These are phyloP conservation scores for Anastatica hierochuntica DNA, from an alignment of 345 rosid genomes.

Conservation along the genomic window DNA sequence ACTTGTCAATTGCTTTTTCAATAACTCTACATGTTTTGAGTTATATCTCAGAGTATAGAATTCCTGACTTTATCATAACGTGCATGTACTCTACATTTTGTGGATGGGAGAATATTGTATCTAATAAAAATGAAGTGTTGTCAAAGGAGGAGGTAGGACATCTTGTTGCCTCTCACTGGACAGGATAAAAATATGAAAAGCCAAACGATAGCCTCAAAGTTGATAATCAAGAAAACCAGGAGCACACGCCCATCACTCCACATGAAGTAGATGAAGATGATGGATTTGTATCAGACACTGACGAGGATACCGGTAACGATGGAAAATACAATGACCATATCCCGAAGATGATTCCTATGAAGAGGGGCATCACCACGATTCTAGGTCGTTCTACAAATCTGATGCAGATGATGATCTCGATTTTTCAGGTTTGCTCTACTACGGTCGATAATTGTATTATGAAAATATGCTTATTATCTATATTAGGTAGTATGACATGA, in stretches of 20 bases:
- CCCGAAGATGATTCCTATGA: slow-evolving; percentile 46
- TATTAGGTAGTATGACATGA: slow-evolving; percentile 4
- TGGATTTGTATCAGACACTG: slow-evolving; percentile 62
- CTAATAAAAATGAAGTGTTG: slow-evolving; percentile 51
- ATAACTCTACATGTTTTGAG: background rate
- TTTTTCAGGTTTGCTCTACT: slow-evolving; percentile 44
- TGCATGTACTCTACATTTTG: slow-evolving; percentile 6
- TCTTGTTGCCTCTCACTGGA: slow-evolving; percentile 97
- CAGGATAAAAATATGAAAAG: slow-evolving; percentile 58
- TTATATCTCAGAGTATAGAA: background rate
- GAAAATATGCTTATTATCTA: background rate
- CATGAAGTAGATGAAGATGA: slow-evolving; percentile 48
- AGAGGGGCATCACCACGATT: slow-evolving; percentile 43
- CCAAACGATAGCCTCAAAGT: slow-evolving; percentile 26
- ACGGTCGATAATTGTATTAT: slow-evolving; percentile 1
- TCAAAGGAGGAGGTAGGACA: slow-evolving; percentile 92
- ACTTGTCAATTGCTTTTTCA: slow-evolving; percentile 1
- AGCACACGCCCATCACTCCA: slow-evolving; percentile 32
- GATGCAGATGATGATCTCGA: slow-evolving; percentile 46
- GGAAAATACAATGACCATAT: slow-evolving; percentile 46
- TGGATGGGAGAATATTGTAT: slow-evolving; percentile 34
- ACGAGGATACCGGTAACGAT: slow-evolving; percentile 38
- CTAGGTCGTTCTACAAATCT: slow-evolving; percentile 41
- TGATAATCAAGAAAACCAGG: slow-evolving; percentile 37
- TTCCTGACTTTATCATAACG: background rate